A percentile compares a stretch with the other conserved stretches of the same genome.
Evolutionary conservation across 805 yeast genomes (phyloP).

Genomic region (Candida boleticola): DNA sequence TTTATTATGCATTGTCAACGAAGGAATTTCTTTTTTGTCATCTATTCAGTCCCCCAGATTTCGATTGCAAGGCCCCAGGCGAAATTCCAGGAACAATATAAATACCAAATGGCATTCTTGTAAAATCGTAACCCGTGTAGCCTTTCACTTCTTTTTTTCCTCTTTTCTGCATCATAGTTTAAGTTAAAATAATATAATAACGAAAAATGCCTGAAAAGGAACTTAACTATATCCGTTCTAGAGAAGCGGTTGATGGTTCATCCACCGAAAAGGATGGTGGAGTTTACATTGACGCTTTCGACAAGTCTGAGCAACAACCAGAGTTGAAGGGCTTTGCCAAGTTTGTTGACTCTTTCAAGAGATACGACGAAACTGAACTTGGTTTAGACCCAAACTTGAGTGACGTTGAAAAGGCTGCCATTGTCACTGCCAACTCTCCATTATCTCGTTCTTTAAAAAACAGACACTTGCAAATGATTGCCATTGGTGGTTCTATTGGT

Average conservation of each 20-base stretch:
- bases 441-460: conserved; percentile 51
- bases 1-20: too few relatives aligned
- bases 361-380: conserved; percentile 31
- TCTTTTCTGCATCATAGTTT: background rate
- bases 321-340: conserved; percentile 14
- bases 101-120: background rate
- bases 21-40: too few relatives aligned
- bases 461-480: conserved; percentile 77
- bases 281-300: conserved; percentile 31
- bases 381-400: conserved; percentile 37
- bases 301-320: conserved; percentile 5
- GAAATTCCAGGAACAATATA: too few relatives aligned
- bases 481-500: conserved; percentile 82
- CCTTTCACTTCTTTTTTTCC: too few relatives aligned
- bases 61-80: too few relatives aligned
- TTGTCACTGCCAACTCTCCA: conserved; percentile 48
- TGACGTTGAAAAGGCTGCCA: conserved; percentile 32
- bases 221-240: conserved; percentile 37
- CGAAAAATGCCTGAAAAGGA: conserved; percentile 39
- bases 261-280: conserved; percentile 37
- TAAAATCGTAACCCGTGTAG: background rate
- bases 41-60: background rate
- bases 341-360: conserved; percentile 31
- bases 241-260: conserved; percentile 32
- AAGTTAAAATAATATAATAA: conserved; percentile 1